phyloP scores from a whole-genome alignment of 768 basidiomycete species.

The Kwoniella sp. region DNA sequence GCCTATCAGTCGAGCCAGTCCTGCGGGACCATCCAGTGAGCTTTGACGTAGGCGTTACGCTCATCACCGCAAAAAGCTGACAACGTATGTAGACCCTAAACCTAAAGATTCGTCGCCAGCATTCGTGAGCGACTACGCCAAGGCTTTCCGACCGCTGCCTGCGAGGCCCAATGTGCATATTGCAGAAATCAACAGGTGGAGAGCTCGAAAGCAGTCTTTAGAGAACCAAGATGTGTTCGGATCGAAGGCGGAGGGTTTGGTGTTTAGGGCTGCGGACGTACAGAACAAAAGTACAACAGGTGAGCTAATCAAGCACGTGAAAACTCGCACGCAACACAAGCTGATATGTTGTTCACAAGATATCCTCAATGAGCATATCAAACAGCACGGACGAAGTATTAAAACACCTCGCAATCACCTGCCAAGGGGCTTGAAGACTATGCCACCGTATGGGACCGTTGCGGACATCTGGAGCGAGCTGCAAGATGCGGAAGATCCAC shows the following conservation, averaged over 20 bases:
- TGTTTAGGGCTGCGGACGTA: background rate
- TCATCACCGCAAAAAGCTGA: conserved; percentile 5
- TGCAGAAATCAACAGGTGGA: conserved; percentile 45
- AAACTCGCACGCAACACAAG: too few relatives aligned
- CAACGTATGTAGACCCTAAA: background rate
- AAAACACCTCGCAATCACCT: conserved; percentile 17
- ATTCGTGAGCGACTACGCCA: conserved; percentile 37
- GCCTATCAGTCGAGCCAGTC: conserved; percentile 26
- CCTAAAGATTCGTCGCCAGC: conserved; percentile 10
- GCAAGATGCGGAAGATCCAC: conserved; percentile 70
- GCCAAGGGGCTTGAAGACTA: conserved; percentile 38
- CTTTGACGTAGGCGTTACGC: background rate
- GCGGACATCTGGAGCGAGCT: conserved; percentile 40
- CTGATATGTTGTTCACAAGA: conserved; percentile 11
- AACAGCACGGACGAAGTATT: conserved; percentile 9
- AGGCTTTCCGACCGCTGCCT: conserved; percentile 40
- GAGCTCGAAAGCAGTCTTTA: conserved; percentile 4
- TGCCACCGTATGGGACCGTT: conserved; percentile 37
- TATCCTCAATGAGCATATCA: conserved; percentile 34
- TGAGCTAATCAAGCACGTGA: conserved; percentile 4
- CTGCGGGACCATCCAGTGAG: conserved; percentile 41
- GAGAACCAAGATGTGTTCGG: conserved; percentile 1
- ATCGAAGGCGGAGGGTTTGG: background rate
- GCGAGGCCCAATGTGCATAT: conserved; percentile 39
- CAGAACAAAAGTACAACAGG: conserved; percentile 6